Evolutionary conservation across 2,329 filamentous ascomycete species (phyloP), one percentile per base, ranked within the genome.

Genomic region (Diatrype stigma): DNA sequence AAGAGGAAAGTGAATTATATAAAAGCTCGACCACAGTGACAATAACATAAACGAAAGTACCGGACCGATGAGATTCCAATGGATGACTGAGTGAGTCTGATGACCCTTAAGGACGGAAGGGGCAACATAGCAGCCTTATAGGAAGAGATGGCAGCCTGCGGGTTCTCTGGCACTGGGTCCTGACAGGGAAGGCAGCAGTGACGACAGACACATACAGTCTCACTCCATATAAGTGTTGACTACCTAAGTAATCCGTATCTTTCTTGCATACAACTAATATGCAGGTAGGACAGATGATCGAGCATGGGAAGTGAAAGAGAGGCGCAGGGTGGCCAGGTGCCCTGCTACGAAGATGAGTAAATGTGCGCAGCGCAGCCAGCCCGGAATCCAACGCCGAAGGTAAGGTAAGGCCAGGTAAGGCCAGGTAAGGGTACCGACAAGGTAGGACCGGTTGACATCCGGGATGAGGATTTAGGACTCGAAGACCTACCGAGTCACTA

Each of bases 111-210:
- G 11, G 16, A 44, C 12, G 12, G 1, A 23, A 54, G 52, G 56
- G 60, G 66, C 73, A 75, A 65, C 68, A 78, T 78, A 71, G 72
- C 63, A 77, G 73, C 77, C 77, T 81, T 81, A 80, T 81, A 81
- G 66, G 55, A 30, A 10, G 6, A 61, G 6, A 61, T 66, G 67
- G 69, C 59, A 71, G 69, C 68, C 71, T 73, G 66, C 57, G 57
- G 50, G n/a, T 23, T 5, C 40, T 44, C 21, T 44, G 55, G 45
- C 40, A 23, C 21, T 44, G 55, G 45, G 48, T 49, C 54, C 54
- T 51, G 53, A 53, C 53, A 57, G 54, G 54, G 54, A 55, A 62
- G 59, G 63, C 61, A 63, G 50, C 60, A 65, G 57, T 61, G 55
- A 62, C 60, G 53, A 60, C 51, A 59, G 30, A 16, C 12, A 37